Base-by-base conservation (phyloP, 352 stramenopile genomes). In the Globisporangium perplexum region DNA sequence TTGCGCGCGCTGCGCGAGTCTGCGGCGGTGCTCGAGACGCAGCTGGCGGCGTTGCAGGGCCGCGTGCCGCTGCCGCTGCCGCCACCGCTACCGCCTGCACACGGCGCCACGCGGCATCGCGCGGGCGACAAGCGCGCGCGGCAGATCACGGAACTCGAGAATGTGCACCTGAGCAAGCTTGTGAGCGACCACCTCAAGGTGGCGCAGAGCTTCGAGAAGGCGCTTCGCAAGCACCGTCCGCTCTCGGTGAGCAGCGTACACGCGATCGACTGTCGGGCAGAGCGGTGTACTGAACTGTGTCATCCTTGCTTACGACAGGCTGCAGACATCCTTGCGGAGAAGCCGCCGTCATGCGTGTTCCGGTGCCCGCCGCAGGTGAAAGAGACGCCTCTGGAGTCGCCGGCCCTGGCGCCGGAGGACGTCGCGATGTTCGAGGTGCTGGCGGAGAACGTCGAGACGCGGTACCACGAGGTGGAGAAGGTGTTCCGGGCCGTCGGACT, bases 181-280 rank as follows among this genome's bases (percentile, higher is more conserved):
- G 52, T 72, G n/a, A 60, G 66, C 30, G 65, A 63, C 17, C 65
- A 72, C 45, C 14, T 60, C 33, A 50, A 54, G 31, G 50, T 72
- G 22, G 50, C 61, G n/a, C 47, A 63, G 18, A 53, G 44, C 15
- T 54, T 72, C 14, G 53, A 72, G 42, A 58, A 49, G 12, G 57
- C 39, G 22, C 49, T 72, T 1, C 31, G 47, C 30, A 64, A 68
- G 48, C 56, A 62, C 12, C 55, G 54, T 4, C 54, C 54, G 33
- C 50, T 60, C 3, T 38, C 54, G 46, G 63, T 70, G 50, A 44
- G 47, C 53, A 41, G 3, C 4, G 8, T 26, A n/a, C 17, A 10
- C 38, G 1, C 17, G 0, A 38, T 6, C 7, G n/a, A n/a, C n/a
- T n/a, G n/a, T n/a, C n/a, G n/a, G n/a, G n/a, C n/a, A n/a, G 10